These are phyloP conservation scores for Trichophyton benhamiae DNA, from an alignment of 2,329 filamentous ascomycete genomes.

Conservation along the genomic window DNA sequence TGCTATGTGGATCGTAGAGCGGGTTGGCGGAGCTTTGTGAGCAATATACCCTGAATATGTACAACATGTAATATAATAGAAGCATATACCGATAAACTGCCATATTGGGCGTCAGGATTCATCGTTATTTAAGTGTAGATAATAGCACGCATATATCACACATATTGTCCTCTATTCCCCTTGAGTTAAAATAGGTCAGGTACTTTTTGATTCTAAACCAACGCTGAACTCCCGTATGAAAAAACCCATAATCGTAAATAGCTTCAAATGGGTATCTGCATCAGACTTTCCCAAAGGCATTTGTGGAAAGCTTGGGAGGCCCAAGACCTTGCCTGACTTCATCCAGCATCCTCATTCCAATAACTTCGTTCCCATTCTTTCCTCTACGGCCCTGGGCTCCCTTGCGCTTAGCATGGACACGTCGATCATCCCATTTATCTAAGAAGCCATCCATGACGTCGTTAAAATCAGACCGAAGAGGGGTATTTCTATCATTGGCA, in stretches of 20 bases:
- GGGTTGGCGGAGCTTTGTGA: constrained; percentile 77
- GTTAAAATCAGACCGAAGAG: constrained; percentile 68
- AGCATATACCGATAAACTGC: not conserved
- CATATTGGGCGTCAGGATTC: not conserved
- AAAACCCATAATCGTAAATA: constrained; percentile 3
- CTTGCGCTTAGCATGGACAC: constrained; percentile 31
- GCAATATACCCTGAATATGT: not conserved
- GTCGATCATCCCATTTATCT: constrained; percentile 43
- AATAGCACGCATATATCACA: not conserved
- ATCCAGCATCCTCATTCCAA: constrained; percentile 77
- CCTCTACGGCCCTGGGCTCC: constrained; percentile 45
- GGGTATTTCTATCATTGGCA: constrained; percentile 32
- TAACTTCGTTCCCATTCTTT: constrained; percentile 69
- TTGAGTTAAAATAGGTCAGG: not conserved
- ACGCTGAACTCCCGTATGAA: constrained; percentile 9
- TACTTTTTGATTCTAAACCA: constrained; percentile 6
- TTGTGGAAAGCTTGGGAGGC: constrained; percentile 49
- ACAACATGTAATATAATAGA: constrained; percentile 1
- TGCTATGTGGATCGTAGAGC: constrained; percentile 85
- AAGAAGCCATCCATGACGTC: constrained; percentile 89
- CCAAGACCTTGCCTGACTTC: constrained; percentile 74
- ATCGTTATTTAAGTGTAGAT: not conserved
- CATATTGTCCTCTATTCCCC: not conserved
- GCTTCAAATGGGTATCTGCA: not conserved
- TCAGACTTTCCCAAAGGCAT: constrained; percentile 1